phyloP scores from a whole-genome alignment of 2,329 filamentous ascomycete genomes.

The Calonectria hongkongensis region DNA sequence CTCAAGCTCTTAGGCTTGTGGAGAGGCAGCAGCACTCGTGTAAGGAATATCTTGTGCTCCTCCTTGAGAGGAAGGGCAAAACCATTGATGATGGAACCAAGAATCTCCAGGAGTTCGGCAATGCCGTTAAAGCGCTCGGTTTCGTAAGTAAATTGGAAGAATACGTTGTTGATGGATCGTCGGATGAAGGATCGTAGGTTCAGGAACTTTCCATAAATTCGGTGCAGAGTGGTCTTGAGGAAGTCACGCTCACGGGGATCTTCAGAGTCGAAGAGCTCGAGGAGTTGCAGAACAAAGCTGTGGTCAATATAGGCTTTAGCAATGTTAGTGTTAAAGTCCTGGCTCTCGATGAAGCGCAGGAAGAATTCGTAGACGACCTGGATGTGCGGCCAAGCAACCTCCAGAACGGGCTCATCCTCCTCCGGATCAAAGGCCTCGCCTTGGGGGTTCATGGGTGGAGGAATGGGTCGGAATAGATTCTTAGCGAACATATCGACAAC shows the following conservation, averaged over 20 bases:
- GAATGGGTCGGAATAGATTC: conserved; percentile 97
- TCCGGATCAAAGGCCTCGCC: conserved; percentile 99
- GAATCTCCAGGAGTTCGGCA: conserved; percentile 94
- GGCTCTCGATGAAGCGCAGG: conserved; percentile 98
- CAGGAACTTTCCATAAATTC: conserved; percentile 99
- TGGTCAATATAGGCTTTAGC: conserved; percentile 99
- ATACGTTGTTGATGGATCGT: conserved; percentile 99
- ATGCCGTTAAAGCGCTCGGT: conserved; percentile 99
- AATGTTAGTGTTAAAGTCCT: conserved; percentile 99
- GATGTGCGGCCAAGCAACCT: conserved; percentile 99
- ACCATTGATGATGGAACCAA: conserved; percentile 99
- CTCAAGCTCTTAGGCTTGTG: conserved; percentile 99
- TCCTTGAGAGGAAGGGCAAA: conserved; percentile 98
- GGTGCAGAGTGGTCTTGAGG: conserved; percentile 96
- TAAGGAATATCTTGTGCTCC: conserved; percentile 98
- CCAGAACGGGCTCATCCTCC: conserved; percentile 97
- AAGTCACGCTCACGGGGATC: conserved; percentile 98
- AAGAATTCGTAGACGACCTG: conserved; percentile 99
- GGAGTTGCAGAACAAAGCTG: conserved; percentile 94
- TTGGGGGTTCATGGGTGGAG: conserved; percentile 97
- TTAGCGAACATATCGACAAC: conserved; percentile 99
- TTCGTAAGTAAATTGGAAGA: conserved; percentile 99
- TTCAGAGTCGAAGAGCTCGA: conserved; percentile 99
- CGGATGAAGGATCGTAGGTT: conserved; percentile 98
- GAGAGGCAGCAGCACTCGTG: conserved; percentile 91